Conservation (phyloP, 2,329 filamentous ascomycete genomes). For the Hymenoscyphus albidus region DNA sequence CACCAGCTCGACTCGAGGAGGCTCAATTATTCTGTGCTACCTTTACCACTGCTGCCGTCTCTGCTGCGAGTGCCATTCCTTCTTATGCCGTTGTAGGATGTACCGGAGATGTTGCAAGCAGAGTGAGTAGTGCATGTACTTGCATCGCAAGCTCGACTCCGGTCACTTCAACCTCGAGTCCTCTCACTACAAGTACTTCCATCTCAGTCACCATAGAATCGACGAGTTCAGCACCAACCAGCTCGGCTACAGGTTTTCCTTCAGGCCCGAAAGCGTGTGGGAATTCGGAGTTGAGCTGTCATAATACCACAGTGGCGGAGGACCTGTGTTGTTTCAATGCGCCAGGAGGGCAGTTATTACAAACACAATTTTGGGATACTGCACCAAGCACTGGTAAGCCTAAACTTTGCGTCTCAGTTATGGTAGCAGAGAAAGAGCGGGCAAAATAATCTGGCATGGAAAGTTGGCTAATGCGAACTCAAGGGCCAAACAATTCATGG, state of each 20-base stretch:
- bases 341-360: constrained; percentile 64
- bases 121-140: constrained; percentile 19
- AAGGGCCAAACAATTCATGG: constrained; percentile 43
- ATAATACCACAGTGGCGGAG: constrained; percentile 51
- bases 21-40: constrained; percentile 17
- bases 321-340: constrained; percentile 72
- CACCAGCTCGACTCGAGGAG: constrained; percentile 12
- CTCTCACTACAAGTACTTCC: constrained; percentile 4
- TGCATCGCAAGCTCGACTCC: constrained; percentile 15
- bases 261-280: constrained; percentile 24
- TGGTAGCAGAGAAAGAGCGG: background rate
- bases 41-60: constrained; percentile 14
- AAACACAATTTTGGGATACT: constrained; percentile 75
- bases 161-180: constrained; percentile 2
- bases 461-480: background rate
- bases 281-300: constrained; percentile 42
- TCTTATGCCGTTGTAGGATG: constrained; percentile 14
- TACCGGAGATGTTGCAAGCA: constrained; percentile 16
- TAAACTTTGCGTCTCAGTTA: background rate
- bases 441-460: background rate
- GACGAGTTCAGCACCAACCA: constrained; percentile 4
- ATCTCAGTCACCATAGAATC: background rate
- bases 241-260: constrained; percentile 5
- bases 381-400: constrained; percentile 47
- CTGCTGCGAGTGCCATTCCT: constrained; percentile 12